These are phyloP conservation scores for Paecilomyces dactylethromorphus DNA, from an alignment of 2,329 filamentous ascomycete species.

Conservation along the genomic window DNA sequence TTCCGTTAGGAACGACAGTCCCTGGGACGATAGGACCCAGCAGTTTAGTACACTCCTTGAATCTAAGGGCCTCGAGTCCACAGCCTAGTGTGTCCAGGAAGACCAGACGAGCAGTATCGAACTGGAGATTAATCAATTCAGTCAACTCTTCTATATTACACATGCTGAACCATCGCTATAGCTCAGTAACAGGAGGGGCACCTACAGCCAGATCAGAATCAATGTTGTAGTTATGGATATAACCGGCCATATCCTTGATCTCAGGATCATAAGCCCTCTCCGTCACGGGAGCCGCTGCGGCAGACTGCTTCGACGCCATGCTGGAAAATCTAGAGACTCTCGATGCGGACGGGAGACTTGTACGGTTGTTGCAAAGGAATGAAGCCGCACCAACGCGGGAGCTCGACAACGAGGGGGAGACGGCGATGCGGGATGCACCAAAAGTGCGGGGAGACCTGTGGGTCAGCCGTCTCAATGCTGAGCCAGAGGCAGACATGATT, in stretches of 20 bases:
- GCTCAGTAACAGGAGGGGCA: background rate
- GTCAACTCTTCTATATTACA: background rate
- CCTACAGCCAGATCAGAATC: conserved; percentile 88
- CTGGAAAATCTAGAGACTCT: conserved; percentile 34
- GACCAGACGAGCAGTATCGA: conserved; percentile 92
- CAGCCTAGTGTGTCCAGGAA: conserved; percentile 96
- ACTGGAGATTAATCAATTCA: conserved; percentile 30
- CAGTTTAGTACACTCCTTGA: conserved; percentile 93
- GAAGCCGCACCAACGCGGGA: conserved; percentile 8
- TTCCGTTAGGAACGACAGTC: conserved; percentile 84
- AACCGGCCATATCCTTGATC: conserved; percentile 90
- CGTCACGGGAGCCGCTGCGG: conserved; percentile 23
- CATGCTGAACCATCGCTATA: background rate
- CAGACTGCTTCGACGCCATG: conserved; percentile 33
- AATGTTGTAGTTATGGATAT: conserved; percentile 87
- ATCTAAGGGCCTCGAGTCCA: conserved; percentile 88
- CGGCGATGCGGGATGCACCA: conserved; percentile 39
- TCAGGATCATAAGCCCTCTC: conserved; percentile 73
- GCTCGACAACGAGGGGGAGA: conserved; percentile 33
- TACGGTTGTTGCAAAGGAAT: conserved; percentile 13
- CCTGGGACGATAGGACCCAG: conserved; percentile 87
- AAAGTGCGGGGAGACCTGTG: conserved; percentile 37
- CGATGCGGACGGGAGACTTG: conserved; percentile 10
- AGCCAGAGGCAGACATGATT: conserved; percentile 34
- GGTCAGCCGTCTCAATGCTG: conserved; percentile 36